Base-by-base conservation (phyloP, 225 moss, liverwort and hornwort species). In the Physcomitrium patens region DNA sequence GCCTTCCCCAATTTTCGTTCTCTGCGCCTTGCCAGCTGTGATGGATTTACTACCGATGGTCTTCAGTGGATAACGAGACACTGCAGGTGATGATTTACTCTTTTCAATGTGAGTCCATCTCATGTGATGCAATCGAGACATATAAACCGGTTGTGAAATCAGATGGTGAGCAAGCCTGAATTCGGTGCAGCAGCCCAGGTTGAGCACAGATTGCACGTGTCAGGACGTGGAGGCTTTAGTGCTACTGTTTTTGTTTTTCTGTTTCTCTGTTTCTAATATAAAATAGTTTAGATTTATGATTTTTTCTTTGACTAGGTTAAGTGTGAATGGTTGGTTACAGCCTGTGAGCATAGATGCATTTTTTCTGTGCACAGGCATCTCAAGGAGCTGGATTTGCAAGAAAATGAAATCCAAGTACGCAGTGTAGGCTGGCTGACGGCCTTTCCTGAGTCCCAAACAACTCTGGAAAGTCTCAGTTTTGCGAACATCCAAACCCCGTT, bases 31-130 rank as follows among this genome's bases (percentile, higher is more conserved):
- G 88, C 84, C 46, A 85, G 86, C 69, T 96, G 96, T 73, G 94
- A 94, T 63, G 94, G 96, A 17, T 94, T 96, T 83, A 91, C 89
- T 48, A 91, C 94, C n/a, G 91, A 92, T 12, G 96, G 96, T 1
- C 87, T 96, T 9, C 67, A 86, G 20, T 83, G 77, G 56, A 87
- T 96, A 57, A 88, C 92, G 12, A 77, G 81, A 60, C 70, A 60
- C 56, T 96, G 96, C 86, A 83, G 90, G 96, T 94, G 69, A 26
- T 14, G 13, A 17, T 22, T 60, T 16, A 59, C n/a, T 45, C 14
- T 27, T 17, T 62, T 12, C 47, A 63, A 10, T 55, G 9, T 55
- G 50, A 15, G 19, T 72, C 23, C 1, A 28, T 61, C 37, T 59
- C 28, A 28, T 71, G 59, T 60, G 60, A 48, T 28, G 17, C 28